Base-by-base conservation (phyloP, 2,329 filamentous ascomycete species). In the Neoarthrinium moseri region DNA sequence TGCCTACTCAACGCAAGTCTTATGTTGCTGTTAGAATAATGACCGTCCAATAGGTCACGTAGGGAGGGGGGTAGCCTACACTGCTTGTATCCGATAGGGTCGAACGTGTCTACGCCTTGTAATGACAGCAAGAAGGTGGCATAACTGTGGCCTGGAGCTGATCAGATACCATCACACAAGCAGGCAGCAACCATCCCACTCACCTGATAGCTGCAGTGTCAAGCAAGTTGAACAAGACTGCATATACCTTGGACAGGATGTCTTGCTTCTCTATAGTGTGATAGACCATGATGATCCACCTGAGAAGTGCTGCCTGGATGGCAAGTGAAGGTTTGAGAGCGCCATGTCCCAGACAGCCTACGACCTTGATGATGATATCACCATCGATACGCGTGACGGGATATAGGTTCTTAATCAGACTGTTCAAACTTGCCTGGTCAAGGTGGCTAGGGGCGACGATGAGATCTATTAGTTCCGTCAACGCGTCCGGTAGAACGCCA, bases 41-140 rank as follows among this genome's bases (percentile, higher is more conserved):
- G 8, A 22, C 23, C 18, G 27, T 39, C n/a, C 27, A 12, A 26
- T 30, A 22, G 17, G 12, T 17, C 4, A 6, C 2, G 20, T n/a
- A 17, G 11, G 13, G 15, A 11, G 5, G 17, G 20, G 27, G 2
- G 6, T 10, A 22, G 64, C 80, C 62, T 60, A 86, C 81, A 95
- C 70, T 34, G 82, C 73, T 60, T 95, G 89, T 48, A 95, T 91
- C 48, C 90, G 79, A 60, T 90, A 91, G 2, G 89, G 89, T 52
- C 86, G 84, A 35, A 95, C 89, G 66, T 95, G 89, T 59, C 84
- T 89, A 46, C 90, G 82, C 46, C 88, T 76, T 36, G 90, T 95
- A 37, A 92, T 81, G 23, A 92, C 66, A 4, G 87, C 89, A 18
- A 95, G 73, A 27, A 95, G 66, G 67, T 95, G 88, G 59, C 89